Conservation (phyloP, 1,284 basidiomycete genomes). For the Boletus chippewaensis region DNA sequence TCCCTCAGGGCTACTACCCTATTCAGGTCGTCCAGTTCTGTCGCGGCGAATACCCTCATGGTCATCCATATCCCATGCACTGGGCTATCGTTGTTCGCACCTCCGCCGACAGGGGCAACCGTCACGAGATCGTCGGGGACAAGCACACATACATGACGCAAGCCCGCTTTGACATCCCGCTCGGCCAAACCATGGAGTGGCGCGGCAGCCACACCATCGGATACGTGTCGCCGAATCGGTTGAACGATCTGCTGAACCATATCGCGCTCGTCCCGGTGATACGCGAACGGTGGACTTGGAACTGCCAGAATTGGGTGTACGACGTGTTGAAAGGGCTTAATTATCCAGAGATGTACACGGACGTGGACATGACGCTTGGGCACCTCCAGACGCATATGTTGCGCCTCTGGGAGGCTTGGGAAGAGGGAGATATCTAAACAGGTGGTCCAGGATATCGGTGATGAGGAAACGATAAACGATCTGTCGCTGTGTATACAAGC, state of each 20-base stretch:
- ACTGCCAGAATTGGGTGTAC: conserved; percentile 19
- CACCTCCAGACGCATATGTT: conserved; percentile 13
- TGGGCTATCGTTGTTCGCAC: conserved; percentile 27
- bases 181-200: conserved; percentile 8
- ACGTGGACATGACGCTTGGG: conserved; percentile 11
- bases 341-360: background rate
- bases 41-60: conserved; percentile 18
- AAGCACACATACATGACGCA: conserved; percentile 19
- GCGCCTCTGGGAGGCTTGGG: conserved; percentile 18
- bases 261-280: conserved; percentile 13
- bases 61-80: conserved; percentile 20
- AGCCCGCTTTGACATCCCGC: conserved; percentile 11
- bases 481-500: too few species aligned
- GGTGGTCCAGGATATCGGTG: background rate
- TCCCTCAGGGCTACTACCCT: conserved; percentile 18
- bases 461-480: background rate
- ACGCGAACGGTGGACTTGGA: conserved; percentile 8
- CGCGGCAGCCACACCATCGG: conserved; percentile 15
- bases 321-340: conserved; percentile 8
- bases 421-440: conserved; percentile 13
- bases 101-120: conserved; percentile 17
- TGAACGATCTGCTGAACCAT: conserved; percentile 9
- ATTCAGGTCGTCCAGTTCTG: conserved; percentile 28
- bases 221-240: conserved; percentile 9
- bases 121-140: conserved; percentile 26